phyloP scores from a whole-genome alignment of 352 stramenopile genomes.

The Pythium rhizo-oryzae region DNA sequence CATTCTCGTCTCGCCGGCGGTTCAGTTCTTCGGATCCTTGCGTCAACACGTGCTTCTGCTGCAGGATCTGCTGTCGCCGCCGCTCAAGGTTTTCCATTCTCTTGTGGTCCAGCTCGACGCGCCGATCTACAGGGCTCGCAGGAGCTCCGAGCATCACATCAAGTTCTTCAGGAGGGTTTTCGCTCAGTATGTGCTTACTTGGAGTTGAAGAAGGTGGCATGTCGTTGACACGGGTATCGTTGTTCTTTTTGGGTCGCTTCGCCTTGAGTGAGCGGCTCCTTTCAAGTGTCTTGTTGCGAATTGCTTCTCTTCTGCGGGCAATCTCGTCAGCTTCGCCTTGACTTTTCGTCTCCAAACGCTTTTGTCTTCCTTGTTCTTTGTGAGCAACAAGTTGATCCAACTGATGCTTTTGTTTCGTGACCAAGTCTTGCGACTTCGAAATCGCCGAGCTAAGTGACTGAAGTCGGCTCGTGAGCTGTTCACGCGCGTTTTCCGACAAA shows the following conservation, averaged over 20 bases:
- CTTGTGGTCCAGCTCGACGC: conserved; percentile 33
- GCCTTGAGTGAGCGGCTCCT: conserved; percentile 24
- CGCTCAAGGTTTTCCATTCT: conserved; percentile 23
- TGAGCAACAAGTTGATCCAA: conserved; percentile 28
- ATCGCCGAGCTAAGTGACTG: neutral
- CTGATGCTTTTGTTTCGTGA: neutral
- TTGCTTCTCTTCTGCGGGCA: conserved; percentile 3
- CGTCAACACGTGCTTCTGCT: conserved; percentile 15
- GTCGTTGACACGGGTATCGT: neutral
- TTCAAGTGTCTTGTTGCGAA: conserved; percentile 34
- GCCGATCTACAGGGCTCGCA: neutral
- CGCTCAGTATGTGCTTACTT: neutral
- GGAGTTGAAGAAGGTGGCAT: neutral
- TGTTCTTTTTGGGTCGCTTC: conserved; percentile 9
- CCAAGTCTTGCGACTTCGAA: neutral
- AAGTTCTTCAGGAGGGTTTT: neutral
- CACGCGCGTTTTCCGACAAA: neutral
- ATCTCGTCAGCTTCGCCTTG: conserved; percentile 14
- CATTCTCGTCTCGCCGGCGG: conserved; percentile 42
- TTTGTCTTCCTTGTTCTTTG: conserved; percentile 20
- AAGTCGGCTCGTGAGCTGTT: neutral
- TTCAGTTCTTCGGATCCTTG: conserved; percentile 34
- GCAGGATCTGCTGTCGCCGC: conserved; percentile 4
- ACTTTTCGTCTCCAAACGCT: conserved; percentile 27
- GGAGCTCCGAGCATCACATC: neutral